phyloP scores from a whole-genome alignment of 1,284 basidiomycete genomes.

The Exobasidium cylindrosporum region DNA sequence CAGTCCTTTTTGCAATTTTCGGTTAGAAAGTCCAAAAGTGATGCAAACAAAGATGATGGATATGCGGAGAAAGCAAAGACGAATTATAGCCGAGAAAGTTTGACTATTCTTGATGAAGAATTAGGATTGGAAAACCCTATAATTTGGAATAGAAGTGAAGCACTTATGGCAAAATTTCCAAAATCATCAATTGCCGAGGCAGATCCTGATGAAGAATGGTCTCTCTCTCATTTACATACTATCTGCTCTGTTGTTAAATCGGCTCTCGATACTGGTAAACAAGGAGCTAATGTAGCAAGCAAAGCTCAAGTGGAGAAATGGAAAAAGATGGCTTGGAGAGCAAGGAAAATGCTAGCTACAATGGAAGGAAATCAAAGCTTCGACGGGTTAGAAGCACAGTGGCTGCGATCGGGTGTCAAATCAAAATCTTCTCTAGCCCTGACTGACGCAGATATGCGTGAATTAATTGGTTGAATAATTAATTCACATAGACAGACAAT shows the following conservation, averaged over 20 bases:
- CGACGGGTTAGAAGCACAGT: not conserved
- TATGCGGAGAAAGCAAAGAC: no score
- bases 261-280: not conserved
- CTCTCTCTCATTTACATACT: not conserved
- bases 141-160: not conserved
- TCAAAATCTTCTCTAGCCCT: not conserved
- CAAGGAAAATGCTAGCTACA: not conserved
- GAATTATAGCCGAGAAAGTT: not conserved
- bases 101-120: not conserved
- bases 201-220: not conserved
- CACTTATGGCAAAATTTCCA: not conserved
- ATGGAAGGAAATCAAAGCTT: not conserved
- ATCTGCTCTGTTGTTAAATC: not conserved
- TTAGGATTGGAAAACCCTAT: not conserved
- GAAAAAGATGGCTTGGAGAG: not conserved
- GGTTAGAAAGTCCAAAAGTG: no score
- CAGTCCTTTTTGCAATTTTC: no score
- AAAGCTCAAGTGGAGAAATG: not conserved
- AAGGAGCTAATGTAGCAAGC: not conserved
- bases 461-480: not conserved
- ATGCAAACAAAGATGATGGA: no score
- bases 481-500: not conserved
- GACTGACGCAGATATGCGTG: not conserved
- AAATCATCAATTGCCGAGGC: not conserved
- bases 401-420: not conserved